Conservation (phyloP, 192 early-diverging fungal genomes). For the Linnemannia elongata region DNA sequence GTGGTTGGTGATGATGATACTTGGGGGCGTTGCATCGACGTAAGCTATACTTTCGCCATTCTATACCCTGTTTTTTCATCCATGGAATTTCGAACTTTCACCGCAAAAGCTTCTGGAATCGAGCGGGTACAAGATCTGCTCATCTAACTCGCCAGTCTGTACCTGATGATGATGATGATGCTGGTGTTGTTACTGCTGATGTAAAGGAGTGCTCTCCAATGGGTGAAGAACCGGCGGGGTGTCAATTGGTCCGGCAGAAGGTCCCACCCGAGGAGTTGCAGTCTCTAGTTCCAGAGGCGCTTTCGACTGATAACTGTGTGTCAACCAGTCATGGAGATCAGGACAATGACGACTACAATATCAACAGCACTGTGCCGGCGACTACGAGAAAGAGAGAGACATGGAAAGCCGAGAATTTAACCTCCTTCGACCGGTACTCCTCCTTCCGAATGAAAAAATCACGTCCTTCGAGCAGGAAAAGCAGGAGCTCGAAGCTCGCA, state of each 20-base stretch:
- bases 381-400: no score
- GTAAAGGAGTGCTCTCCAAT: not conserved
- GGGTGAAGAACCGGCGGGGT: not conserved
- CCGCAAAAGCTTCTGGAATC: not conserved
- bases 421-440: not conserved
- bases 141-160: not conserved
- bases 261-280: not conserved
- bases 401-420: not conserved
- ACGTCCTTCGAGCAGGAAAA: not conserved
- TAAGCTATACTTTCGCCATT: not conserved
- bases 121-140: not conserved
- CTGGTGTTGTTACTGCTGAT: not conserved
- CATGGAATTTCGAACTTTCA: not conserved
- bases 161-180: not conserved
- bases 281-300: not conserved
- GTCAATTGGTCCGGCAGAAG: not conserved
- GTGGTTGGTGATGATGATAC: not conserved
- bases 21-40: not conserved
- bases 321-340: not conserved
- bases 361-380: not conserved
- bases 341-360: not conserved
- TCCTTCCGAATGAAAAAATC: not conserved
- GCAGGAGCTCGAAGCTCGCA: not conserved
- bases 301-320: not conserved
- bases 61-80: not conserved